Conservation (phyloP, 192 early-diverging fungal species). For the Gryganskiella cystojenkinii region DNA sequence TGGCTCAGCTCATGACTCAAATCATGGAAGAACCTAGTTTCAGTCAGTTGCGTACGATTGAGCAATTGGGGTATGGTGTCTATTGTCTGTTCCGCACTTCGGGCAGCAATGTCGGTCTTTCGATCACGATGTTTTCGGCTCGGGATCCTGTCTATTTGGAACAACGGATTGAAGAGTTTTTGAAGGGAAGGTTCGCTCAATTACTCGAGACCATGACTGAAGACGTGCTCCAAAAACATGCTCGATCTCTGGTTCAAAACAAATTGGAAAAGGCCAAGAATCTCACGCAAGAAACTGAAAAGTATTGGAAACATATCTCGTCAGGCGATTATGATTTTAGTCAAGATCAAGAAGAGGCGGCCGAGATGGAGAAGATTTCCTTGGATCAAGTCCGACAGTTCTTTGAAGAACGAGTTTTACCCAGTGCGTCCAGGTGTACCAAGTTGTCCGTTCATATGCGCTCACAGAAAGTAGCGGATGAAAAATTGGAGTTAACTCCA, state of each 20-base stretch:
- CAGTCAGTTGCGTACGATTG: constrained; percentile 89
- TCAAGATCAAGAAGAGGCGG: constrained; percentile 23
- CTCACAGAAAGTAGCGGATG: constrained; percentile 37
- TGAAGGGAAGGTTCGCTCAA: constrained; percentile 45
- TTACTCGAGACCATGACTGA: constrained; percentile 69
- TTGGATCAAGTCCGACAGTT: constrained; percentile 26
- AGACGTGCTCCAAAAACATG: constrained; percentile 72
- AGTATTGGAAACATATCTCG: constrained; percentile 76
- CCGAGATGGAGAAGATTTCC: constrained; percentile 17
- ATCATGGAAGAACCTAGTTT: constrained; percentile 87
- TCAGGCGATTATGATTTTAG: constrained; percentile 84
- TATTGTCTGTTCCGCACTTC: constrained; percentile 60
- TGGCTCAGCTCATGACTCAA: no score
- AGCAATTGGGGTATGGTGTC: constrained; percentile 80
- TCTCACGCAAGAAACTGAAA: constrained; percentile 72
- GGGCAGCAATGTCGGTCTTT: constrained; percentile 70
- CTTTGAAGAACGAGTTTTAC: constrained; percentile 13
- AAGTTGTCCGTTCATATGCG: constrained; percentile 57
- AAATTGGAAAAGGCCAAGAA: constrained; percentile 83
- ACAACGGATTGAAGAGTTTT: constrained; percentile 75
- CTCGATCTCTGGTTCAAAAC: constrained; percentile 70
- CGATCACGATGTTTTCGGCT: constrained; percentile 87
- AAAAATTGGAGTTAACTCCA: not conserved
- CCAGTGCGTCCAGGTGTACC: not conserved
- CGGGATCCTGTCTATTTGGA: constrained; percentile 81